Conservation (phyloP, 2,329 filamentous ascomycete genomes). For the Helotiales sp. region DNA sequence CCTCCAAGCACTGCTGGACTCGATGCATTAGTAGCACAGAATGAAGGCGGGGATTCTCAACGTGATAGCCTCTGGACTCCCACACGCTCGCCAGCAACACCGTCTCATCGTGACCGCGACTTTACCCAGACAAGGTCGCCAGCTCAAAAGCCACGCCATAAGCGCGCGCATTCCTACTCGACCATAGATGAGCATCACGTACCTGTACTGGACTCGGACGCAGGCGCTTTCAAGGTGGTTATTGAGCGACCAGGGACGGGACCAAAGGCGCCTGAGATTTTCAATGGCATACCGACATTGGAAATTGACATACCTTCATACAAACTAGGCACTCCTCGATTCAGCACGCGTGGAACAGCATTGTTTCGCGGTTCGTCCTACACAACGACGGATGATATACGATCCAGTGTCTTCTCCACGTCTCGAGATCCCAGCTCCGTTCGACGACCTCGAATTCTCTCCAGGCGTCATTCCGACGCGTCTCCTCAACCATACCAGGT, state of each 20-base stretch:
- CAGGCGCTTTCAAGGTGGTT: conserved; percentile 74
- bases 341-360: conserved; percentile 74
- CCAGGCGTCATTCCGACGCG: conserved; percentile 34
- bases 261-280: conserved; percentile 56
- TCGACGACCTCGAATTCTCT: conserved; percentile 25
- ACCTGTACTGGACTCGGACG: conserved; percentile 53
- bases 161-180: conserved; percentile 74
- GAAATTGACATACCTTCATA: conserved; percentile 82
- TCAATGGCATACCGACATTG: conserved; percentile 54
- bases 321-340: conserved; percentile 77
- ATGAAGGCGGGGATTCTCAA: conserved; percentile 27
- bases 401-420: conserved; percentile 60
- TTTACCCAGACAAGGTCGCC: conserved; percentile 17
- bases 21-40: conserved; percentile 43
- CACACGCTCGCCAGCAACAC: conserved; percentile 34
- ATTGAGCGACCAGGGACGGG: conserved; percentile 71
- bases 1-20: conserved; percentile 60
- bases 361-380: conserved; percentile 81
- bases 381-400: conserved; percentile 70
- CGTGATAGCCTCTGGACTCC: conserved; percentile 34
- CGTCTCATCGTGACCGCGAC: conserved; percentile 42
- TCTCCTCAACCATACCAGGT: conserved; percentile 28
- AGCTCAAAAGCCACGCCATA: conserved; percentile 41
- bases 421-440: conserved; percentile 27
- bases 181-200: conserved; percentile 66